These are phyloP conservation scores for Phytopythium boreale DNA, from an alignment of 352 stramenopile species.

Conservation along the genomic window DNA sequence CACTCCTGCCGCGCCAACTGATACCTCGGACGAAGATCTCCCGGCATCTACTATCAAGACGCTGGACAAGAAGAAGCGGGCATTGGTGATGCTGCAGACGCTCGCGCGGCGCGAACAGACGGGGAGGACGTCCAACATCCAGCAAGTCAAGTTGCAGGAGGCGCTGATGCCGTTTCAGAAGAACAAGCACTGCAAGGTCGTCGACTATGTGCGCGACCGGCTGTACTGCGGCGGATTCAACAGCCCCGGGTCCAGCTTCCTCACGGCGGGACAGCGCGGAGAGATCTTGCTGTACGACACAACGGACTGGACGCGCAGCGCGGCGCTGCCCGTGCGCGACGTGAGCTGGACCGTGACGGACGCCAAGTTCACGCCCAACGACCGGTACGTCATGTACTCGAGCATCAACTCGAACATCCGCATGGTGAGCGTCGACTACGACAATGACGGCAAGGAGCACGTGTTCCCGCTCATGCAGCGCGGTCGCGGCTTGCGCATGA, in stretches of 20 bases:
- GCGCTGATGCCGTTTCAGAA: constrained; percentile 80
- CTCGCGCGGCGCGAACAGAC: constrained; percentile 69
- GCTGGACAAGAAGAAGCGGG: constrained; percentile 15
- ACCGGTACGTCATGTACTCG: constrained; percentile 71
- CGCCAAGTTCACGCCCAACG: constrained; percentile 77
- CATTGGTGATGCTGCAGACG: constrained; percentile 43
- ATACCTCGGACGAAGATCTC: too few relatives aligned
- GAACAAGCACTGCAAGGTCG: constrained; percentile 69
- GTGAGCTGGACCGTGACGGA: constrained; percentile 83
- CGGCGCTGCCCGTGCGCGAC: constrained; percentile 56
- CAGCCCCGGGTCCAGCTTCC: constrained; percentile 58
- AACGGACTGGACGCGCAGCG: constrained; percentile 52
- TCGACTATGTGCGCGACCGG: constrained; percentile 64
- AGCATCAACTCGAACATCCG: constrained; percentile 82
- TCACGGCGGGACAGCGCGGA: constrained; percentile 61
- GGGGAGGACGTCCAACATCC: constrained; percentile 51
- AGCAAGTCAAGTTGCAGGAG: constrained; percentile 72
- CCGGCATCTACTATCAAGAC: not conserved
- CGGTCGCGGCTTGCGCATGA: constrained; percentile 12
- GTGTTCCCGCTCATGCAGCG: constrained; percentile 43
- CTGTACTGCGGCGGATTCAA: constrained; percentile 84
- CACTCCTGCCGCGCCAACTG: not conserved
- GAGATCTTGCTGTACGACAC: constrained; percentile 80
- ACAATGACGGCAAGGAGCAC: constrained; percentile 43
- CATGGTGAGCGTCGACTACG: constrained; percentile 69